A percentile compares a stretch with the other conserved stretches of the same genome.
phyloP scores from a whole-genome alignment of 2,329 filamentous ascomycete species.

The Hypoxylon sp. region DNA sequence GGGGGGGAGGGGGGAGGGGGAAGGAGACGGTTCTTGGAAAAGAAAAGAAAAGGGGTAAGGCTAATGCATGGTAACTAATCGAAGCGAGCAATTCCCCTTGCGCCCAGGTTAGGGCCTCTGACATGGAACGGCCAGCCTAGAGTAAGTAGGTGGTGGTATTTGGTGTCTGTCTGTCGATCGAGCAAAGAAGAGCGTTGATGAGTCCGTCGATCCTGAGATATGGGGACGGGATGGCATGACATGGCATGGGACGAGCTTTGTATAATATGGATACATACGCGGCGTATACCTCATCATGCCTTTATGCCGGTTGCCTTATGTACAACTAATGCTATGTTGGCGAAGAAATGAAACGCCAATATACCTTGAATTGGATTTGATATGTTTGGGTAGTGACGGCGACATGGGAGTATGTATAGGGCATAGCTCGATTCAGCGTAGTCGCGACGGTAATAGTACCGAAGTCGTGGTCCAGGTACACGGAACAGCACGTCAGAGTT shows the following conservation, averaged over 20 bases:
- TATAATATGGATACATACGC: slow-evolving; percentile 10
- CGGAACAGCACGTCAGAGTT: neutral
- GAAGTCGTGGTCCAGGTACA: slow-evolving; percentile 5
- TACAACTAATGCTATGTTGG: neutral
- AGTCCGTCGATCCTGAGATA: slow-evolving; percentile 4
- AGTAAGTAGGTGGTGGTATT: neutral
- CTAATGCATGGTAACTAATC: slow-evolving; percentile 5
- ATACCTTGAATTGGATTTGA: slow-evolving; percentile 5
- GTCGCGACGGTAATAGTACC: neutral
- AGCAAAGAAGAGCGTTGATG: neutral
- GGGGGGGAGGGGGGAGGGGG: neutral
- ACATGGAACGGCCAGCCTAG: neutral
- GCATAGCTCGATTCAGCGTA: neutral
- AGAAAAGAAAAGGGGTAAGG: neutral
- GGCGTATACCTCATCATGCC: neutral
- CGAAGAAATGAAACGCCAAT: slow-evolving; percentile 2
- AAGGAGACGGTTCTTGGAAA: neutral
- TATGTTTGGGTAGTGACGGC: neutral
- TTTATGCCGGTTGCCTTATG: neutral
- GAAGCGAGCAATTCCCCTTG: neutral
- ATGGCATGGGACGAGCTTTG: neutral
- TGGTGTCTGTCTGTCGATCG: neutral
- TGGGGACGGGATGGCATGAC: slow-evolving; percentile 1
- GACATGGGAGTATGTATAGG: neutral
- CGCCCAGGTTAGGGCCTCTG: neutral